Conservation (phyloP, 768 basidiomycete genomes). For the Tephrocybe sp. region DNA sequence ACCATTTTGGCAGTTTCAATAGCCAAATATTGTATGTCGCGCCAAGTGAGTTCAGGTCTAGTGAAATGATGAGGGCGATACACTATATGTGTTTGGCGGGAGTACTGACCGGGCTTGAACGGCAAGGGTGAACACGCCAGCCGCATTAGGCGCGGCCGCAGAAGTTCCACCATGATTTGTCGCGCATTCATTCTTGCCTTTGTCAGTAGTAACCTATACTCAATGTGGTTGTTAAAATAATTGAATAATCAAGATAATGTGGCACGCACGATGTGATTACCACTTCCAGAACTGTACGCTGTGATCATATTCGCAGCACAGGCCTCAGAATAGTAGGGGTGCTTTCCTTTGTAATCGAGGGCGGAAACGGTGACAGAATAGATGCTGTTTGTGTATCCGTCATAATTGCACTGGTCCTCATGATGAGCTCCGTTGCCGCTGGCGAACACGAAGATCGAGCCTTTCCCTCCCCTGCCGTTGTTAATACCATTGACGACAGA, state of each 20-base stretch:
- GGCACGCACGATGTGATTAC: slow-evolving; percentile 80
- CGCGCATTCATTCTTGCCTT: slow-evolving; percentile 80
- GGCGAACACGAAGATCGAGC: slow-evolving; percentile 94
- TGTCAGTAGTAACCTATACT: slow-evolving; percentile 91
- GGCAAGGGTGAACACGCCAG: slow-evolving; percentile 87
- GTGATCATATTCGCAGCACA: slow-evolving; percentile 97
- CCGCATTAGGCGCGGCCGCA: slow-evolving; percentile 95
- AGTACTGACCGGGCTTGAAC: slow-evolving; percentile 70
- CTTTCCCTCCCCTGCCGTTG: slow-evolving; percentile 85
- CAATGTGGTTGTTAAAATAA: no score
- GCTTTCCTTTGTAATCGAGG: slow-evolving; percentile 85
- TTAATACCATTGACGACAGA: slow-evolving; percentile 92
- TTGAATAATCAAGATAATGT: slow-evolving; percentile 1
- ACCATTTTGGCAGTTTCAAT: slow-evolving; percentile 73
- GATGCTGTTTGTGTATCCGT: slow-evolving; percentile 97
- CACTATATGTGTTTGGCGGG: background rate
- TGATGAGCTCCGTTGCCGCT: slow-evolving; percentile 90
- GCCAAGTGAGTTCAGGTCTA: slow-evolving; percentile 96
- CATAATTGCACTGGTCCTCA: slow-evolving; percentile 98
- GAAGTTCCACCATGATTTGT: slow-evolving; percentile 93
- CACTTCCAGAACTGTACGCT: slow-evolving; percentile 91
- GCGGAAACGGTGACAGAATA: slow-evolving; percentile 96
- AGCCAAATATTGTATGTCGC: slow-evolving; percentile 90
- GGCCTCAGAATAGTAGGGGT: slow-evolving; percentile 94
- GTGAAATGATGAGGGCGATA: slow-evolving; percentile 6